phyloP scores from a whole-genome alignment of 2,329 filamentous ascomycete species.

The Tolypocladium cylindrosporum region DNA sequence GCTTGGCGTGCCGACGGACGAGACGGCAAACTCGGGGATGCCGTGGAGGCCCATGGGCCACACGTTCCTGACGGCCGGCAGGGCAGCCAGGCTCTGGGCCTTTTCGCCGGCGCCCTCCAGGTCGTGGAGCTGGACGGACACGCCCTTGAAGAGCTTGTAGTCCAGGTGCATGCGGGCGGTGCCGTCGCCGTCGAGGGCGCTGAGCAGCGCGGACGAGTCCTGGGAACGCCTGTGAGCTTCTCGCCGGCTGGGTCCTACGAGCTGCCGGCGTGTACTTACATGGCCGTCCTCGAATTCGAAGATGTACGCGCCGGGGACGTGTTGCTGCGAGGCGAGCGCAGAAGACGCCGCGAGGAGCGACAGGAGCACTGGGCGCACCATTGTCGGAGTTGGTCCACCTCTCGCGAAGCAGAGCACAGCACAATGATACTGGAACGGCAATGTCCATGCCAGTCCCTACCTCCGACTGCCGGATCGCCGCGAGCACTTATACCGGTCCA shows the following conservation, averaged over 20 bases:
- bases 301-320: constrained; percentile 38
- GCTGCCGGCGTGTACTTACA: constrained; percentile 18
- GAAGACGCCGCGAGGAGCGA: too few species aligned
- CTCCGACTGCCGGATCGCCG: too few species aligned
- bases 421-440: too few species aligned
- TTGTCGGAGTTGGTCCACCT: too few species aligned
- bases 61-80: constrained; percentile 35
- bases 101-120: constrained; percentile 31
- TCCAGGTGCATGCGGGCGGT: constrained; percentile 35
- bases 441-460: too few species aligned
- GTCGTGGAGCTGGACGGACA: constrained; percentile 41
- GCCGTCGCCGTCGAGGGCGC: constrained; percentile 12
- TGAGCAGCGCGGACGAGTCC: background rate
- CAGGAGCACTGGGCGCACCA: too few species aligned
- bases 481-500: too few species aligned
- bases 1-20: constrained; percentile 24
- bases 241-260: background rate
- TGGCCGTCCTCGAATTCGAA: constrained; percentile 41
- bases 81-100: constrained; percentile 26
- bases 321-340: too few species aligned
- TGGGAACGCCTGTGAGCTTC: background rate
- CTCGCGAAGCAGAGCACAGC: too few species aligned
- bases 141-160: constrained; percentile 43
- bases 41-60: constrained; percentile 36
- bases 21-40: constrained; percentile 33